Base-by-base conservation (phyloP, 768 basidiomycete species). In the Holtermanniella nyarrowii region DNA sequence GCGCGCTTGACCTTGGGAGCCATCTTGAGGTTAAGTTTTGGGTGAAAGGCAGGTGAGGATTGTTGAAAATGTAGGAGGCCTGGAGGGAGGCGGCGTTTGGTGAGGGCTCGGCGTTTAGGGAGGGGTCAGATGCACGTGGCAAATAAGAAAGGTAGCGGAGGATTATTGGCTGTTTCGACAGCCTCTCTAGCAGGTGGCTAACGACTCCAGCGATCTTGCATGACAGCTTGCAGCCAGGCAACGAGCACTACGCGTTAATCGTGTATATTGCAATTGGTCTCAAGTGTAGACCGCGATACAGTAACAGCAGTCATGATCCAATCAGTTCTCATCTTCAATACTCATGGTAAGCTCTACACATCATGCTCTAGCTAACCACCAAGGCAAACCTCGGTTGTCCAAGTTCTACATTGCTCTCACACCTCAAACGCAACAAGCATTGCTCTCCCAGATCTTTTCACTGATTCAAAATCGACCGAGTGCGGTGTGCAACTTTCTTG, bases 401-500 rank as follows among this genome's bases (percentile, higher is more conserved):
- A 73, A 72, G 56, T 73, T 73, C 63, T 73, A 69, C 55, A 72
- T 69, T 3, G 60, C 68, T 7, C 56, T 68, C 20, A 54, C 70
- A 7, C 63, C 69, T 0, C 48, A 59, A 4, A 49, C 58, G 14
- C 61, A 66, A 49, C 64, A 66, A 56, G 57, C 64, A 20, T 77
- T 91, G 26, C 80, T 93, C 46, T 80, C 85, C 59, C 85, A 85
- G 76, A 96, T 97, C 70, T 96, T 87, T 73, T 81, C 83, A 16
- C 80, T 96, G 47, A 80, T 99, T 46, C 83, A 82, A 46, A 76
- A 82, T 39, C 83, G 95, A 10, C 85, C 88, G 12, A 75, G 81
- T 2, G 81, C 82, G 0, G 76, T 95, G 7, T 99, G 95, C 74
- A 97, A 96, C 73, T 99, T 97, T 69, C 81, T 97, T 25, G 95